phyloP scores from a whole-genome alignment of 2,329 filamentous ascomycete genomes.

The Aspergillus quadricinctus region DNA sequence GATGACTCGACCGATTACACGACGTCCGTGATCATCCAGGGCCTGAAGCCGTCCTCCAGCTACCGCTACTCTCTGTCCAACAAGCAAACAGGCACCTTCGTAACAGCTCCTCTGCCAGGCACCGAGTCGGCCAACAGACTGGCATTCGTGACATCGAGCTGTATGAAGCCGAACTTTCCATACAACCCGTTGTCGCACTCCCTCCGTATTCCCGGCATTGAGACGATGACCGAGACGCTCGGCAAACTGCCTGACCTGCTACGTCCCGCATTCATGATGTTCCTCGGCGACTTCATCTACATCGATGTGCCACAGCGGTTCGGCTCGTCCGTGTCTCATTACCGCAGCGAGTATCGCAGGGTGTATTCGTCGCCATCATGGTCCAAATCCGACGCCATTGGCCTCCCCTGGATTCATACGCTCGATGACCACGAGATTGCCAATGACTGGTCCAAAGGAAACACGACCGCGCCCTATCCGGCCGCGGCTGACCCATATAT shows the following conservation, averaged over 20 bases:
- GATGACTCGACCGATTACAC: constrained; percentile 81
- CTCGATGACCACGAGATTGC: constrained; percentile 95
- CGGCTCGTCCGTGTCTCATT: constrained; percentile 67
- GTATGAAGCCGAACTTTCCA: constrained; percentile 85
- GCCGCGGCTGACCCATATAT: constrained; percentile 79
- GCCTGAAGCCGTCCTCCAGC: constrained; percentile 64
- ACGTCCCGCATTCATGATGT: constrained; percentile 55
- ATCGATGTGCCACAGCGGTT: constrained; percentile 77
- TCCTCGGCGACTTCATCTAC: constrained; percentile 49
- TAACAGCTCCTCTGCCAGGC: constrained; percentile 68
- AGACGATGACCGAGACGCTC: constrained; percentile 68
- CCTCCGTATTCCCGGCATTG: constrained; percentile 74
- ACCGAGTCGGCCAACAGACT: constrained; percentile 64
- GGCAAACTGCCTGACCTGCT: constrained; percentile 59
- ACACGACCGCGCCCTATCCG: constrained; percentile 73
- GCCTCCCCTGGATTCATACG: constrained; percentile 93
- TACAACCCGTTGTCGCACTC: constrained; percentile 83
- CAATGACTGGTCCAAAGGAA: constrained; percentile 80
- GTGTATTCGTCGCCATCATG: constrained; percentile 96
- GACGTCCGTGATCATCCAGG: constrained; percentile 60
- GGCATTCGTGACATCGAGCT: constrained; percentile 88
- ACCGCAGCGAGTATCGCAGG: constrained; percentile 86
- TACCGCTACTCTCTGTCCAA: constrained; percentile 88
- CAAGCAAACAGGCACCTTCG: constrained; percentile 78
- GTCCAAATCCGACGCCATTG: constrained; percentile 52